Evolutionary conservation across 2,329 filamentous ascomycete species (phyloP).

Genomic region (Phialemoniopsis sp.): DNA sequence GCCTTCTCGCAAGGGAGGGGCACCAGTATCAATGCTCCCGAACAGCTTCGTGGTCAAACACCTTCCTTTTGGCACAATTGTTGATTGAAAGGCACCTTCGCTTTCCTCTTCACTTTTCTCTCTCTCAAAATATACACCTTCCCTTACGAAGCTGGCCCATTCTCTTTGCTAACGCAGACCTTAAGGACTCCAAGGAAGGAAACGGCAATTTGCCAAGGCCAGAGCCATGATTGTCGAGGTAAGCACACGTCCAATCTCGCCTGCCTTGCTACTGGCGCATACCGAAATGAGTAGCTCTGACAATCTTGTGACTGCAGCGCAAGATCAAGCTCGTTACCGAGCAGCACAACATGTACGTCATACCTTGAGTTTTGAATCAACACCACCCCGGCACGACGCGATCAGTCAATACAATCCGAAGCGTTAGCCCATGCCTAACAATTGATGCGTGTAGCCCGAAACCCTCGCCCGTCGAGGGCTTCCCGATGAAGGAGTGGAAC

Average conservation of each 20-base stretch:
- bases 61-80: no score
- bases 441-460: constrained; percentile 56
- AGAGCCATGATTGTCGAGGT: constrained; percentile 31
- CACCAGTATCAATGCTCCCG: no score
- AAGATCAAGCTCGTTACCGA: constrained; percentile 90
- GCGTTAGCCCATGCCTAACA: constrained; percentile 11
- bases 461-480: constrained; percentile 77
- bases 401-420: neutral
- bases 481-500: constrained; percentile 90
- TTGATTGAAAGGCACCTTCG: no score
- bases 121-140: no score
- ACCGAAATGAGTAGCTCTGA: neutral
- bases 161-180: no score
- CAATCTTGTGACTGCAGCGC: constrained; percentile 55
- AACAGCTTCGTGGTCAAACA: no score
- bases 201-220: no score
- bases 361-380: neutral
- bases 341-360: constrained; percentile 74
- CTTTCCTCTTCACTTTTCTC: no score
- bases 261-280: no score
- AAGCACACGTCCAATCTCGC: constrained; percentile 3
- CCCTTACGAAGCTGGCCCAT: no score
- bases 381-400: neutral
- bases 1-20: no score
- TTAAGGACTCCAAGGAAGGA: no score